Base-by-base conservation (phyloP, 163 green algal genomes). In the Chlorella variabilis region DNA sequence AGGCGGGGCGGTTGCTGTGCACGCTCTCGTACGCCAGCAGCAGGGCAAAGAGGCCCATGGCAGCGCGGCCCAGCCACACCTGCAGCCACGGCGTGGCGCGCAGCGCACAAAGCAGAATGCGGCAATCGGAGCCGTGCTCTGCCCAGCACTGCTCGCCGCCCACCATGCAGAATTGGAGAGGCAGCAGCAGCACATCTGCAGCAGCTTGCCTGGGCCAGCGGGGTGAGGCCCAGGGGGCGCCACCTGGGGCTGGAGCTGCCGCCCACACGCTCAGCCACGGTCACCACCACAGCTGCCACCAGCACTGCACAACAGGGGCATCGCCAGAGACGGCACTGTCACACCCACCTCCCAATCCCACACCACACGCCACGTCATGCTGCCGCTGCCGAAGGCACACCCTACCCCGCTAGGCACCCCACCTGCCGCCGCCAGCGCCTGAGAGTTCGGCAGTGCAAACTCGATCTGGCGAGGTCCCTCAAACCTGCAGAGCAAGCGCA, bases 1-100 rank as follows among this genome's bases (percentile, higher is more conserved):
- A 75, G 33, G 58, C 51, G 27, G 76, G 76, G 31, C 76, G 62
- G 76, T 82, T 82, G 76, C 39, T 67, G 76, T 82, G 76, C 62
- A 82, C 15, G 0, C 63, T 67, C 36, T 82, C 76, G 27, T 68
- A 82, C 0, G 63, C 65, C 23, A 82, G 27, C 76, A 82, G 76
- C 45, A 33, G 7, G 0, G 36, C 63, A 33, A 58, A 82, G 39
- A 76, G 63, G 0, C n/a, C 36, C 76, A 82, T 82, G 25, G 76
- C 76, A 2, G n/a, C 51, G 2, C 76, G 62, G 0, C 76, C 76
- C 63, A 67, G 42, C 76, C 76, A 82, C 45, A 82, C 17, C 76
- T 82, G 75, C 75, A 42, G 2, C 4, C 6, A 27, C 45, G 15
- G 15, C 45, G 45, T 54, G 45, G n/a, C n/a, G n/a, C n/a, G n/a